Percentiles rank a stretch among this genome's conserved stretches.
Conservation (phyloP, 345 rosid species). For the Acer yangbiense region DNA sequence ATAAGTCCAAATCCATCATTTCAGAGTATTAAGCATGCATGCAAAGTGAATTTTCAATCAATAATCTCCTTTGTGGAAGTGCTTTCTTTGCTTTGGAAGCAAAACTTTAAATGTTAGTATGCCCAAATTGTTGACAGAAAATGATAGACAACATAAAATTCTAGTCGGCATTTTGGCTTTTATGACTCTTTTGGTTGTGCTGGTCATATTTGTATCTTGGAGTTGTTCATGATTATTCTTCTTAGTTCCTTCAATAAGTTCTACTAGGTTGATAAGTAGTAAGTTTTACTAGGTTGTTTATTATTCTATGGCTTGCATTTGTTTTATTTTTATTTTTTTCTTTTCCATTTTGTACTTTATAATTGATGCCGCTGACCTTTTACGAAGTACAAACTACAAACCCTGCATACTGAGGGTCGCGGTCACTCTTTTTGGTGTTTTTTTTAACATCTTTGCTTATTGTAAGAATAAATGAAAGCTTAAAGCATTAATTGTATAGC, state of each 20-base stretch:
- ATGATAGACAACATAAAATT: neutral
- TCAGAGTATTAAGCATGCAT: neutral
- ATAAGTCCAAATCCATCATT: neutral
- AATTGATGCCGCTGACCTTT: neutral
- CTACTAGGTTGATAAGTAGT: neutral
- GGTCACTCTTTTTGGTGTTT: neutral
- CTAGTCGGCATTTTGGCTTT: neutral
- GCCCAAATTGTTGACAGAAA: neutral
- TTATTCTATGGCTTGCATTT: neutral
- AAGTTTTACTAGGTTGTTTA: conserved; percentile 1
- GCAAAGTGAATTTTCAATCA: neutral
- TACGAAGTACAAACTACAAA: neutral
- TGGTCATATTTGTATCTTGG: neutral
- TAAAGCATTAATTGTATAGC: conserved; percentile 2
- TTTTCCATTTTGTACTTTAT: neutral
- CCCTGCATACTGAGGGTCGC: neutral
- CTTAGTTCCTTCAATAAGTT: neutral
- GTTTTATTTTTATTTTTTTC: neutral
- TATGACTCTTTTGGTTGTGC: too few relatives aligned
- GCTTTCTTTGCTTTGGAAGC: neutral
- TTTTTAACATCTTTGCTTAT: neutral
- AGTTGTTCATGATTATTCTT: neutral
- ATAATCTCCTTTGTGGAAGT: neutral
- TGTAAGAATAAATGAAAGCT: neutral
- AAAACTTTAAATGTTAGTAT: too few relatives aligned